Evolutionary conservation across 331 rosid species (phyloP).

Genomic region (Quercus tomentella): DNA sequence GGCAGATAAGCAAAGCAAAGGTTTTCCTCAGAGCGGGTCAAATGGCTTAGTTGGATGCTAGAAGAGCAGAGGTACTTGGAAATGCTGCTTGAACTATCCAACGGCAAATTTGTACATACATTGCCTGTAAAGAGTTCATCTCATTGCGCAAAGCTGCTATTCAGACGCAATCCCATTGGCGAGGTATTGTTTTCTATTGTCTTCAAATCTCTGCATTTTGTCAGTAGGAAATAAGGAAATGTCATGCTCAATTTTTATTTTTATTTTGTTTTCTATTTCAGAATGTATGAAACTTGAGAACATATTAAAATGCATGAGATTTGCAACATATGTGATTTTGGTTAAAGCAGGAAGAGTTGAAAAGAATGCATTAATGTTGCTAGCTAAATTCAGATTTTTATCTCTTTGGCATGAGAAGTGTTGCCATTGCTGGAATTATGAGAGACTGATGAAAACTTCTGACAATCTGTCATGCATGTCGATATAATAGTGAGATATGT

Average conservation of each 20-base stretch:
- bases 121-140: slow-evolving; percentile 83
- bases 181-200: slow-evolving; percentile 51
- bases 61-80: slow-evolving; percentile 94
- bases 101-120: slow-evolving; percentile 80
- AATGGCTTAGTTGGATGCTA: slow-evolving; percentile 97
- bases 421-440: too few species aligned
- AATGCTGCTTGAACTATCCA: slow-evolving; percentile 87
- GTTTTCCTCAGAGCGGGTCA: slow-evolving; percentile 94
- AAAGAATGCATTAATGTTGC: too few species aligned
- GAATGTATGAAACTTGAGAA: too few species aligned
- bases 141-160: slow-evolving; percentile 77
- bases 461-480: too few species aligned
- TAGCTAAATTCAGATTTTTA: too few species aligned
- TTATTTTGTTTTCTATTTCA: not conserved
- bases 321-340: too few species aligned
- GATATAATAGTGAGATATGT: too few species aligned
- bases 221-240: too few species aligned
- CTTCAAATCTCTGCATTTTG: not conserved
- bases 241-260: not conserved
- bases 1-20: slow-evolving; percentile 90
- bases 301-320: too few species aligned
- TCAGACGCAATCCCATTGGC: slow-evolving; percentile 67
- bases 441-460: too few species aligned
- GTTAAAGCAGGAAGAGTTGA: too few species aligned
- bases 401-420: too few species aligned